Evolutionary conservation across 305 asterid genomes (phyloP), one percentile per base, ranked within the genome.

Genomic region (Petunia hybrid): DNA sequence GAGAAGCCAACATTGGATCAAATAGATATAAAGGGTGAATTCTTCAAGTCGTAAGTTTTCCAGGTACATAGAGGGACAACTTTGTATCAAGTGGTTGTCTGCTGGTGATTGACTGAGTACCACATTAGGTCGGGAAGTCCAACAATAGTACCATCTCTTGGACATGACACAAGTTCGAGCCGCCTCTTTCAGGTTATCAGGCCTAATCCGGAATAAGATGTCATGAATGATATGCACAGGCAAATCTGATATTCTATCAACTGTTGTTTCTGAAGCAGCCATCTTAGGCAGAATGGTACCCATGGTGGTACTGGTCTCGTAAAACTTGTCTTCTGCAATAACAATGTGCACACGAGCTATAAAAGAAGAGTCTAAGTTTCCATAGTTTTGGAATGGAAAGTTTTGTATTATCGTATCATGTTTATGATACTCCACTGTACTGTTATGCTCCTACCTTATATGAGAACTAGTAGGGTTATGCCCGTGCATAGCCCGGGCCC

Each of bases 111-210:
- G n/a, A 35, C 4, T 62, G 36, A 36, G 4, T 61, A 1, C 13
- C 4, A 61, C 13, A 31, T 38, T 4, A 64, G 45, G 70, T 12
- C 70, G 36, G 16, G 4, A 64, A 4, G n/a, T 64, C 70, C 70
- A 64, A 64, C 45, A 64, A 38, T 64, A 64, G 70, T 64, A 38
- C 70, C 22, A 36, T 63, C 41, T 63, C 68, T 63, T 63, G 16
- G 16, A 63, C 3, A 36, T 2, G 42, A 63, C 5, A 63, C 43
- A 36, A 63, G 69, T 36, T 63, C 42, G 39, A 36, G 16, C 0
- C 8, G 22, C 68, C 42, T 62, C 39, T 8, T 62, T 35, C 68
- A 62, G 0, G 6, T 35, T 31, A 1, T 22, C 31, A 22, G 35
- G 67, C 14, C 43, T 35, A 62, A 6, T 3, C n/a, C 35, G 4